Percentiles rank a stretch among this genome's conserved stretches.
phyloP scores from a whole-genome alignment of 306 rosid genomes.

The Lablab purpureus region DNA sequence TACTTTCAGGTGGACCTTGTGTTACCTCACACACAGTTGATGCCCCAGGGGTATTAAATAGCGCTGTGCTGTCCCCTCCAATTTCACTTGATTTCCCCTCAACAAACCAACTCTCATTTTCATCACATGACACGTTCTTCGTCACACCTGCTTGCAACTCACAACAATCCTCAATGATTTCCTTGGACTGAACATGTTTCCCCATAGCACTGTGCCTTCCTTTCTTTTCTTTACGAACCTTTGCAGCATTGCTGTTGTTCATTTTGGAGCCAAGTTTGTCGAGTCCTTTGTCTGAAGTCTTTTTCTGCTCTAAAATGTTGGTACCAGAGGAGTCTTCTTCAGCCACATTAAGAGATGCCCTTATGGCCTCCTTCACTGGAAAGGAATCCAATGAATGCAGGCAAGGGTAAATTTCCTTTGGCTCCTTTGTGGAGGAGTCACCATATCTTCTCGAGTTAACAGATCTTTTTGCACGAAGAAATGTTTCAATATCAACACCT shows the following conservation, averaged over 20 bases:
- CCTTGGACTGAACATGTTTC: constrained; percentile 44
- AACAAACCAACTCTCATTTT: constrained; percentile 32
- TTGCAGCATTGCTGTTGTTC: constrained; percentile 26
- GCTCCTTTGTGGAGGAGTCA: constrained; percentile 42
- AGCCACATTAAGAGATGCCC: constrained; percentile 58
- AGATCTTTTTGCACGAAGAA: constrained; percentile 61
- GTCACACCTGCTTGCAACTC: constrained; percentile 31
- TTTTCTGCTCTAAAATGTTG: constrained; percentile 40
- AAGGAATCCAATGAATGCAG: constrained; percentile 64
- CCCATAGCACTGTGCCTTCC: constrained; percentile 39
- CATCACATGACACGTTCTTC: constrained; percentile 44
- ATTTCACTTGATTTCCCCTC: constrained; percentile 44
- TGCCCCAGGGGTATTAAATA: constrained; percentile 43
- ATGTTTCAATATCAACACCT: constrained; percentile 66
- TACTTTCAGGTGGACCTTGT: constrained; percentile 49
- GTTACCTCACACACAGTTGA: constrained; percentile 36
- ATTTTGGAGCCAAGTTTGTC: neutral
- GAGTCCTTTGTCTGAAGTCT: constrained; percentile 36
- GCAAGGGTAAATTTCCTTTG: constrained; percentile 53
- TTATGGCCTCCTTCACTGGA: constrained; percentile 56
- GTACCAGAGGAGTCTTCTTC: constrained; percentile 48
- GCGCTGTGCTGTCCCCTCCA: constrained; percentile 38
- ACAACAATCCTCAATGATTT: constrained; percentile 25
- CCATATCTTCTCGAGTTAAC: constrained; percentile 42
- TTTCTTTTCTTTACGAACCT: constrained; percentile 40